A percentile compares a stretch with the other conserved stretches of the same genome.
These are phyloP conservation scores for Plenodomus biglobosus DNA, from an alignment of 2,329 filamentous ascomycete species.

Conservation along the genomic window DNA sequence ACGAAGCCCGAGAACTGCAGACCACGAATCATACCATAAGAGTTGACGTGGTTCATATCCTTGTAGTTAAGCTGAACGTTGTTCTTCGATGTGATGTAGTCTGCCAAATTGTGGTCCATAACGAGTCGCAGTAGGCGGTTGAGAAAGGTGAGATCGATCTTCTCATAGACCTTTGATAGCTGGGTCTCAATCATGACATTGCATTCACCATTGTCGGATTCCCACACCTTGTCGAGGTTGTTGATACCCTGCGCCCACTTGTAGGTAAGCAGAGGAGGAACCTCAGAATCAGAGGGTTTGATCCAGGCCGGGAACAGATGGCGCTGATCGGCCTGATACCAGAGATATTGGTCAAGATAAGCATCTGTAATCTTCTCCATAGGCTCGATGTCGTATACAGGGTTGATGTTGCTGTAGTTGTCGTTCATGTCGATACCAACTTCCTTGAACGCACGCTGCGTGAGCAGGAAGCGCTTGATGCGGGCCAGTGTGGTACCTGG, in stretches of 20 bases:
- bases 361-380: conserved; percentile 99
- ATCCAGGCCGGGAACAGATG: conserved; percentile 98
- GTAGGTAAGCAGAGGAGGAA: conserved; percentile 90
- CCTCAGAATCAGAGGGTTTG: conserved; percentile 97
- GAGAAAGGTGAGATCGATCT: conserved; percentile 93
- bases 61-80: conserved; percentile 99
- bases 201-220: conserved; percentile 89
- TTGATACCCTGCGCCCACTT: conserved; percentile 99
- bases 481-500: conserved; percentile 92
- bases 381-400: conserved; percentile 97
- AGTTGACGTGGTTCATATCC: conserved; percentile 99
- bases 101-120: conserved; percentile 99
- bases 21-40: conserved; percentile 96
- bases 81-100: conserved; percentile 99
- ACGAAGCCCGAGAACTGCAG: conserved; percentile 98
- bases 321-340: conserved; percentile 98
- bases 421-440: conserved; percentile 99
- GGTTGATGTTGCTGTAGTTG: conserved; percentile 98
- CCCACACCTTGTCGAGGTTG: conserved; percentile 94
- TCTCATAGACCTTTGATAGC: conserved; percentile 98
- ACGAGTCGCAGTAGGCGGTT: conserved; percentile 91
- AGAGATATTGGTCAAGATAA: conserved; percentile 96
- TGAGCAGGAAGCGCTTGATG: conserved; percentile 96
- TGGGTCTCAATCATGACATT: conserved; percentile 99
- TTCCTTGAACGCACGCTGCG: conserved; percentile 97